These are phyloP conservation scores for Suhomyces coccinellae DNA, from an alignment of 1,139 yeast species.

Conservation along the genomic window DNA sequence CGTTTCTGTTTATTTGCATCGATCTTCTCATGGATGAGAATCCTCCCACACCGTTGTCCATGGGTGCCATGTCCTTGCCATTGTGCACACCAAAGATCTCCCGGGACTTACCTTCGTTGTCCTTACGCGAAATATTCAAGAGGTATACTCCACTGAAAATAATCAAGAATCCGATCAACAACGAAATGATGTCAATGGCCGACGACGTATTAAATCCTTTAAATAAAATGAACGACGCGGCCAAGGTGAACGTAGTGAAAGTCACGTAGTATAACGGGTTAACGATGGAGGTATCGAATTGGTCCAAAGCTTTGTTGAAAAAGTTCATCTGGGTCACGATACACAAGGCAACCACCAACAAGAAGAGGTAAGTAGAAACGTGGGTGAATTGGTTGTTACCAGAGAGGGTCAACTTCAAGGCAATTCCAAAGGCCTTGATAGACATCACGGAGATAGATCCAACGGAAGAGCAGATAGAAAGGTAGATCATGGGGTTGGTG, in stretches of 20 bases:
- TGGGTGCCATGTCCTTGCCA: slow-evolving; percentile 59
- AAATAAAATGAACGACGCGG: slow-evolving; percentile 84
- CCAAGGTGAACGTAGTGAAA: slow-evolving; percentile 83
- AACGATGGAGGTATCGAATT: slow-evolving; percentile 88
- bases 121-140: slow-evolving; percentile 75
- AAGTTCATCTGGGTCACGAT: slow-evolving; percentile 91
- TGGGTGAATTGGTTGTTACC: slow-evolving; percentile 93
- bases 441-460: slow-evolving; percentile 93
- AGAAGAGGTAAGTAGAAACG: slow-evolving; percentile 78
- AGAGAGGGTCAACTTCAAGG: slow-evolving; percentile 76
- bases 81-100: slow-evolving; percentile 64
- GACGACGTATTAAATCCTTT: slow-evolving; percentile 85
- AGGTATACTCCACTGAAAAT: slow-evolving; percentile 87
- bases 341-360: slow-evolving; percentile 75
- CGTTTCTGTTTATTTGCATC: slow-evolving; percentile 63
- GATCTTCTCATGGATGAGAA: slow-evolving; percentile 58
- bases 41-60: slow-evolving; percentile 85
- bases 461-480: slow-evolving; percentile 85
- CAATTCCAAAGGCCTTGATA: slow-evolving; percentile 92
- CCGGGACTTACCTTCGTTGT: slow-evolving; percentile 54
- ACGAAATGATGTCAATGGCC: slow-evolving; percentile 79
- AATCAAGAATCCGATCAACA: slow-evolving; percentile 81
- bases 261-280: slow-evolving; percentile 91
- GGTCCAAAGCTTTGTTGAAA: slow-evolving; percentile 90
- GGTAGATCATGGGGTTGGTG: slow-evolving; percentile 84